Percentiles rank a stretch among this genome's conserved stretches.
These are phyloP conservation scores for Moesziomyces globuligerus DNA, from an alignment of 1,284 basidiomycete genomes.

Conservation along the genomic window DNA sequence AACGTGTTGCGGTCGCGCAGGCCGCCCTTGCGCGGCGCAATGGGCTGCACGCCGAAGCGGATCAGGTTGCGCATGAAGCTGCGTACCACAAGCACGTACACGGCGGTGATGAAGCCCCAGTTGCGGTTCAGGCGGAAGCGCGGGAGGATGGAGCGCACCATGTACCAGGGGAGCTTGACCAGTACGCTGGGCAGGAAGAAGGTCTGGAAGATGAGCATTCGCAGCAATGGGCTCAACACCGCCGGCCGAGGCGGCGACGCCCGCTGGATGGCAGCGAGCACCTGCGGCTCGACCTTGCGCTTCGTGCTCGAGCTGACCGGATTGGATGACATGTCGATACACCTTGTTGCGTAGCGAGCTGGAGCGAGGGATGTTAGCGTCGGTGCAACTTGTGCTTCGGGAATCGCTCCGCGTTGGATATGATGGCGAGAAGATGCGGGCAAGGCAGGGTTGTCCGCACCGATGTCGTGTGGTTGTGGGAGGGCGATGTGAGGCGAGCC, in stretches of 20 bases:
- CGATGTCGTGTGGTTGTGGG: no score
- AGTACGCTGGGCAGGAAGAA: constrained; percentile 56
- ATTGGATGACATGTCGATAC: constrained; percentile 14
- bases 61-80: constrained; percentile 54
- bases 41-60: constrained; percentile 57
- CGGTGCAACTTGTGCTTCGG: neutral
- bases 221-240: constrained; percentile 35
- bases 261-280: constrained; percentile 33
- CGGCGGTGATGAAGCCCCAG: constrained; percentile 51
- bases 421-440: no score
- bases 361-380: no score
- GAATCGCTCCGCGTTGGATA: no score
- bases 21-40: constrained; percentile 57
- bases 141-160: constrained; percentile 51
- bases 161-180: constrained; percentile 45
- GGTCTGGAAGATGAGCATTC: constrained; percentile 54
- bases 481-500: no score
- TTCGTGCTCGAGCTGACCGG: constrained; percentile 20
- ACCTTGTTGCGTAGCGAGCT: no score
- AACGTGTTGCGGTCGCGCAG: constrained; percentile 53
- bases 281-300: constrained; percentile 43
- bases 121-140: constrained; percentile 41
- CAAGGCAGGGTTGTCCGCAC: no score
- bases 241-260: constrained; percentile 36
- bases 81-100: constrained; percentile 51